Base-by-base conservation (phyloP, 345 rosid species). In the Dipteronia sinensis region DNA sequence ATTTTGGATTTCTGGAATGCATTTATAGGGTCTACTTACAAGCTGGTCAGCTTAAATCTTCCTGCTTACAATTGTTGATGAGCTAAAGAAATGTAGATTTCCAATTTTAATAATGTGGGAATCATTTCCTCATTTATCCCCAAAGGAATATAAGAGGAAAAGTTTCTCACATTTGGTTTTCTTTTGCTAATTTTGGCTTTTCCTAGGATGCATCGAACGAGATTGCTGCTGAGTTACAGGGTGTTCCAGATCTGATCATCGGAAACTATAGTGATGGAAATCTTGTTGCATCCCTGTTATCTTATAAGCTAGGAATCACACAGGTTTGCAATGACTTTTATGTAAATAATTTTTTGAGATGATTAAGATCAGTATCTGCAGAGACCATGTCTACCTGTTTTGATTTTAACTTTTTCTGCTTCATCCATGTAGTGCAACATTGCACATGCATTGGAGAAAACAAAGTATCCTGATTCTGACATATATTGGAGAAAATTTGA, bases 181-280 rank as follows among this genome's bases (percentile, higher is more conserved):
- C 51, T 40, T 78, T 78, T n/a, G 56, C 68, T 58, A 15, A 11
- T 62, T 75, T 53, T 65, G 67, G 20, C 71, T 66, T 34, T 69
- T 59, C 23, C 65, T 78, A 86, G 90, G 91, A 88, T 83, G 88
- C 85, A 56, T 80, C 91, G 3, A 83, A 85, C 66, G 88, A 88
- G 81, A 87, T 87, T 71, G 56, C 88, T 2, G 84, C 85, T 0
- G 91, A 88, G 83, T 84, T 88, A 72, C 90, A 87, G 46, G 85
- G 92, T 65, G 75, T 85, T 55, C 92, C 87, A 13, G 82, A 85
- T 82, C 82, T 88, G 76, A 87, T 88, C 72, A 83, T 87, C 79
- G 91, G 91, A 10, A 88, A 86, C 83, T 88, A 88, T 69, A 88
- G 87, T 71, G 89, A 88, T 77, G 88, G 90, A 65, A 88, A 88